These are phyloP conservation scores for Scenedesmus sp. DNA, from an alignment of 163 green algal species.

Conservation along the genomic window DNA sequence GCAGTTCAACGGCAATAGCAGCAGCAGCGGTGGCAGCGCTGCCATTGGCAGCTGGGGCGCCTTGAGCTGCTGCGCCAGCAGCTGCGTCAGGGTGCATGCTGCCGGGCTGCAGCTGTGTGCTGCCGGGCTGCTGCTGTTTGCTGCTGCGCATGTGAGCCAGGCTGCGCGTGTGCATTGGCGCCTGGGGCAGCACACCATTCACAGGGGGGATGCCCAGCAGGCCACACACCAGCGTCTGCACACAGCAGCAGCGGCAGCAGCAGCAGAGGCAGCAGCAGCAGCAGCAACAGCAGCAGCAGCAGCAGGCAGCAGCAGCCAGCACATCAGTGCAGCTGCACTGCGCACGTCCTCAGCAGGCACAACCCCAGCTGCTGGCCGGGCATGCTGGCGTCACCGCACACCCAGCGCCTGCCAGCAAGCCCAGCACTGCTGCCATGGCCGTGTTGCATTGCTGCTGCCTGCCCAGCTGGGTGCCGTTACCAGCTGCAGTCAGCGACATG, in stretches of 20 bases:
- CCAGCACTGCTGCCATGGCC: neutral
- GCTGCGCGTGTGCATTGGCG: slow-evolving; percentile 88
- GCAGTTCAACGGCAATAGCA: neutral
- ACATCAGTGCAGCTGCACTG: neutral
- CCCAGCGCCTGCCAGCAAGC: neutral
- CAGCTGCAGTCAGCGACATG: neutral
- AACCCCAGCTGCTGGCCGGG: neutral
- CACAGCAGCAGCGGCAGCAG: slow-evolving; percentile 47
- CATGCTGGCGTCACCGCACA: neutral
- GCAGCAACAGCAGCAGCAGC: slow-evolving; percentile 33
- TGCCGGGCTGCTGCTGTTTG: neutral
- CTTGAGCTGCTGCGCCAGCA: neutral
- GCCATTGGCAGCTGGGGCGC: neutral
- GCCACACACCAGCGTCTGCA: slow-evolving; percentile 80
- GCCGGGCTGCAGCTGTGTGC: neutral
- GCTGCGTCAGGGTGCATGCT: neutral
- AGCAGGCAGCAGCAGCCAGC: neutral
- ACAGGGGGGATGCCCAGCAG: slow-evolving; percentile 89
- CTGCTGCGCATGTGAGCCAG: slow-evolving; percentile 50
- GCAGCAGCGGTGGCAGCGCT: neutral
- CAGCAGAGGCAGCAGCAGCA: neutral
- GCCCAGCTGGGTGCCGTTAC: too few species aligned
- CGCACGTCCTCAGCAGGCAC: neutral
- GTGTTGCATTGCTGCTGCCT: neutral
- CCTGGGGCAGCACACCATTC: slow-evolving; percentile 90